phyloP scores from a whole-genome alignment of 2,329 filamentous ascomycete genomes.

The Parastagonospora nodorum region DNA sequence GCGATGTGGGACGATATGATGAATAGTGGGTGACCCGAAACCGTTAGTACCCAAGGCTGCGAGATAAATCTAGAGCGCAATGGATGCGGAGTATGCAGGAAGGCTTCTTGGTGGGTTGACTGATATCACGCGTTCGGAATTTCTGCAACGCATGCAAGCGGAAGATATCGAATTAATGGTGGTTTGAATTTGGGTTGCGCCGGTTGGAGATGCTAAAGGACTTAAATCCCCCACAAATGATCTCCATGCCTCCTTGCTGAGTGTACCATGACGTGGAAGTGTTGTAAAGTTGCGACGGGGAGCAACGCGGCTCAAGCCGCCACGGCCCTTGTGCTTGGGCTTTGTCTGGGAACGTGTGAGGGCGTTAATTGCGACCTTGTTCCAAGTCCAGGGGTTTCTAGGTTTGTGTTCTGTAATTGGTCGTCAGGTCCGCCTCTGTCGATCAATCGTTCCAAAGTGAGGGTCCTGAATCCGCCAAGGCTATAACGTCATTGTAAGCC shows the following conservation, averaged over 20 bases:
- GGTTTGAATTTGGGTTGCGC: constrained; percentile 14
- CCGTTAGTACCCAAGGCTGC: constrained; percentile 15
- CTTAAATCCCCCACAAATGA: constrained; percentile 7
- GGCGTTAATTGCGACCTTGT: constrained; percentile 12
- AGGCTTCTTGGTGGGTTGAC: constrained; percentile 14
- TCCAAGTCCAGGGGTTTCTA: constrained; percentile 8
- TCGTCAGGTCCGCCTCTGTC: constrained; percentile 9
- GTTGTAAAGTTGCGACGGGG: constrained; percentile 4
- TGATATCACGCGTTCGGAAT: constrained; percentile 15
- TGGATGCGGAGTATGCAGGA: constrained; percentile 19
- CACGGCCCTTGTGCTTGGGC: constrained; percentile 12
- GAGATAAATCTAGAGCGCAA: constrained; percentile 14
- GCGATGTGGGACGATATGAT: constrained; percentile 17
- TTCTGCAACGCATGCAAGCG: constrained; percentile 18
- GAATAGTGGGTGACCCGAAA: constrained; percentile 16
- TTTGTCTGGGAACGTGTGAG: constrained; percentile 12
- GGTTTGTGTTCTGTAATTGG: constrained; percentile 26
- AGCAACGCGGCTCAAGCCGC: not conserved
- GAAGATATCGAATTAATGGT: not conserved
- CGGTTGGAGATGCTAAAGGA: not conserved
- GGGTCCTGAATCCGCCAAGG: constrained; percentile 15
- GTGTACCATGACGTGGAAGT: constrained; percentile 33
- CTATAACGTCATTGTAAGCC: constrained; percentile 35
- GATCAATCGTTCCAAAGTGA: constrained; percentile 19
- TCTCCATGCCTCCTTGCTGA: constrained; percentile 20